Percentiles rank a stretch among this genome's conserved stretches.
phyloP scores from a whole-genome alignment of 1,284 basidiomycete genomes.

The Porogramme epimiltina region DNA sequence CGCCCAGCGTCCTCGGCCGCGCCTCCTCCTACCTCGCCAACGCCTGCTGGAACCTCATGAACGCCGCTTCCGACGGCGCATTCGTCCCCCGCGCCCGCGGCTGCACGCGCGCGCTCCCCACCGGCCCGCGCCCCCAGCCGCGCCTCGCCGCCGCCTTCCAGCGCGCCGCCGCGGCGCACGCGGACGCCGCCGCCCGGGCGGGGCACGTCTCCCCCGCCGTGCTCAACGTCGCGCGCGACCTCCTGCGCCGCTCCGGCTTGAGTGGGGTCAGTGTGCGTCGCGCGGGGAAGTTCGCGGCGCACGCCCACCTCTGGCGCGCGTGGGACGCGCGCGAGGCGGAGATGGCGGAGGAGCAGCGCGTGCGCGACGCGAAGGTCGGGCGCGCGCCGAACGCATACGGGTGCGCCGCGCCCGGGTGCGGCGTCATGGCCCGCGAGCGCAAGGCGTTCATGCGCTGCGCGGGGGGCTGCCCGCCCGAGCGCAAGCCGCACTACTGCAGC shows the following conservation, averaged over 20 bases:
- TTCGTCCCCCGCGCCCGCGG: neutral
- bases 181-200: too few relatives aligned
- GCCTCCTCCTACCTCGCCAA: constrained; percentile 8
- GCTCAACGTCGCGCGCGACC: constrained; percentile 1
- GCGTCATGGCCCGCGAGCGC: constrained; percentile 1
- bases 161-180: too few relatives aligned
- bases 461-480: constrained; percentile 10
- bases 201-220: too few relatives aligned
- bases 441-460: constrained; percentile 6
- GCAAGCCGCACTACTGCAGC: constrained; percentile 2
- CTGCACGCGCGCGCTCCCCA: neutral
- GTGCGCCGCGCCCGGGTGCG: constrained; percentile 11
- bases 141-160: neutral
- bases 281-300: neutral
- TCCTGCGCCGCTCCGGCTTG: neutral
- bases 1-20: neutral
- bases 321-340: constrained; percentile 1
- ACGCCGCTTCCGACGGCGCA: neutral
- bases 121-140: neutral
- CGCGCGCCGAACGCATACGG: constrained; percentile 6
- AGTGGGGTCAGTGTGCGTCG: neutral
- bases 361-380: constrained; percentile 3
- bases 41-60: neutral
- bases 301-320: constrained; percentile 1
- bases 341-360: constrained; percentile 2